Evolutionary conservation across 768 basidiomycete genomes (phyloP).

Genomic region (Russula dissimulans): DNA sequence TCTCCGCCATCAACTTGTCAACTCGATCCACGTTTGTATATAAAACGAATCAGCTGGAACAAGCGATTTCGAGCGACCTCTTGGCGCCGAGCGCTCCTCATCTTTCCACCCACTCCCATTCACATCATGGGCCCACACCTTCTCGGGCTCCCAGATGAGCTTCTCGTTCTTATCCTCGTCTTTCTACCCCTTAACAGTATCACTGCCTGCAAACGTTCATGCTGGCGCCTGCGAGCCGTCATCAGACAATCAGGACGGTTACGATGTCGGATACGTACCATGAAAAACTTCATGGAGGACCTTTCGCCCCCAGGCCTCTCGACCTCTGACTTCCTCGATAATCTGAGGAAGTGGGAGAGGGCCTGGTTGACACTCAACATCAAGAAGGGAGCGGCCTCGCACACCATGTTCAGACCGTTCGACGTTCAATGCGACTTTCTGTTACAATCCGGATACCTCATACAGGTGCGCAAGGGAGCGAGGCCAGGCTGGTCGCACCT

Average conservation of each 20-base stretch:
- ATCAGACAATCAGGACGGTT: not conserved
- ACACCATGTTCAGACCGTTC: not conserved
- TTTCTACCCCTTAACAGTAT: not conserved
- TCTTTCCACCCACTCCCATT: not conserved
- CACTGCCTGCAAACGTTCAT: conserved; percentile 1
- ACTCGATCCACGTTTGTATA: no score
- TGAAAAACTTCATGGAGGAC: not conserved
- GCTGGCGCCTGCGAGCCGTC: not conserved
- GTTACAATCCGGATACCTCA: conserved; percentile 2
- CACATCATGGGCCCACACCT: not conserved
- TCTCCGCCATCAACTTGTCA: no score
- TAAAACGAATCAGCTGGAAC: no score
- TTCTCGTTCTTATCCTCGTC: not conserved
- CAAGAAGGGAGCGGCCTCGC: not conserved
- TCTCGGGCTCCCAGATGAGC: conserved; percentile 3
- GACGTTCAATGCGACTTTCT: conserved; percentile 1
- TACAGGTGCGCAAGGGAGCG: not conserved
- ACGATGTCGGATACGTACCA: not conserved
- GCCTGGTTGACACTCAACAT: not conserved
- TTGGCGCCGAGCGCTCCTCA: no score
- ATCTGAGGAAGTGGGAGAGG: not conserved
- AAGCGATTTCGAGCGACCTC: no score
- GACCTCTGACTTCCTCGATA: not conserved
- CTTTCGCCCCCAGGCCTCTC: not conserved
- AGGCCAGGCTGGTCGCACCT: conserved; percentile 1